Evolutionary conservation across 352 stramenopile genomes (phyloP).

Genomic region (Peronospora farinosa): DNA sequence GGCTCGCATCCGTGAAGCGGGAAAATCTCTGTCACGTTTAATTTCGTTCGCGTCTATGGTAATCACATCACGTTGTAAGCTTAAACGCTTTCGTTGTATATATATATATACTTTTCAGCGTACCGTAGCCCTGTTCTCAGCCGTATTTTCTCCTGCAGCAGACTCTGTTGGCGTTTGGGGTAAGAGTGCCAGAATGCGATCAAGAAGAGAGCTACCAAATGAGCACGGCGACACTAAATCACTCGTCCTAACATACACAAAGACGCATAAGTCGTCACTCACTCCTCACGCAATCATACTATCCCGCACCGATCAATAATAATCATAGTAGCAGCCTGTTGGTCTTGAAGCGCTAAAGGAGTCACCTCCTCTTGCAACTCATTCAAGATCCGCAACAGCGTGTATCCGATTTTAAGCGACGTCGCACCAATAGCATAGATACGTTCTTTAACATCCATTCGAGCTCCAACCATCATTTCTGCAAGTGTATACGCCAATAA

Average conservation of each 20-base stretch:
- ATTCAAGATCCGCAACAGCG: conserved; percentile 54
- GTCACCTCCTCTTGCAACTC: conserved; percentile 47
- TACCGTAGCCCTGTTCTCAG: conserved; percentile 13
- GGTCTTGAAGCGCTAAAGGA: conserved; percentile 29
- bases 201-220: conserved; percentile 60
- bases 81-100: not conserved
- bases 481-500: conserved; percentile 59
- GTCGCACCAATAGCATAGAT: conserved; percentile 67
- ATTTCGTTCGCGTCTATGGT: conserved; percentile 28
- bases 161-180: conserved; percentile 38
- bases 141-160: conserved; percentile 12
- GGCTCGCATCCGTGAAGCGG: conserved; percentile 59
- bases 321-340: conserved; percentile 49
- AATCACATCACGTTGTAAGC: conserved; percentile 5
- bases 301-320: conserved; percentile 57
- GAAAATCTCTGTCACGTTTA: conserved; percentile 63
- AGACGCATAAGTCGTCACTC: not conserved
- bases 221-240: conserved; percentile 59
- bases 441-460: conserved; percentile 56
- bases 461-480: conserved; percentile 42
- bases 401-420: conserved; percentile 77
- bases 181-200: conserved; percentile 57
- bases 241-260: conserved; percentile 35
- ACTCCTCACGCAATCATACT: conserved; percentile 1
- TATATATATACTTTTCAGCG: not conserved